Evolutionary conservation across 2,329 filamentous ascomycete genomes (phyloP).

Genomic region (Stagonosporopsis rhizophila): DNA sequence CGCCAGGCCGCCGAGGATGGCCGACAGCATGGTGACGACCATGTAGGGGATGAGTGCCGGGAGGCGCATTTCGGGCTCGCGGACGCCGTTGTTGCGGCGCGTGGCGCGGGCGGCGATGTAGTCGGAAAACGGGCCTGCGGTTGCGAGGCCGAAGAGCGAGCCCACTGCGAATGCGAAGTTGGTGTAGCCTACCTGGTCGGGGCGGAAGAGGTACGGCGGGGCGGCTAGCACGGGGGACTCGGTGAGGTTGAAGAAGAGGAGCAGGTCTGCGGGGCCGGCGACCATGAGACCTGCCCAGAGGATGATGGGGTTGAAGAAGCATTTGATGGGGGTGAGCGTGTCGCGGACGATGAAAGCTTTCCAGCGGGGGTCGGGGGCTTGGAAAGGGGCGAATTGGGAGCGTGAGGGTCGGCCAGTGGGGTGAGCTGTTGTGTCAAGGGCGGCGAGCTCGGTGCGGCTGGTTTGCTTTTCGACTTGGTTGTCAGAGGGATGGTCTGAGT

Average conservation of each 20-base stretch:
- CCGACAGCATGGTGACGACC: constrained; percentile 58
- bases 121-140: constrained; percentile 63
- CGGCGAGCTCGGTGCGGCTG: constrained; percentile 27
- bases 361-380: constrained; percentile 50
- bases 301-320: constrained; percentile 57
- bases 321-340: constrained; percentile 50
- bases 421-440: constrained; percentile 24
- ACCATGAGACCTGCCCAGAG: constrained; percentile 46
- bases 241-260: constrained; percentile 61
- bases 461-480: constrained; percentile 38
- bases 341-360: constrained; percentile 52
- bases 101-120: constrained; percentile 64
- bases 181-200: constrained; percentile 57
- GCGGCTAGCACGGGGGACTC: constrained; percentile 56
- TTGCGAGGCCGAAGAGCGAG: constrained; percentile 60
- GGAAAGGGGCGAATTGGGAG: constrained; percentile 49
- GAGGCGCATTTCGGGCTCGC: constrained; percentile 66
- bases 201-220: constrained; percentile 56
- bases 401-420: constrained; percentile 50
- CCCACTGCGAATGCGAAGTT: constrained; percentile 59
- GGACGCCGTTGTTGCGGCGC: constrained; percentile 60
- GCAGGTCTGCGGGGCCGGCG: constrained; percentile 49
- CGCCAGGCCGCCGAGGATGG: constrained; percentile 57
- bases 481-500: constrained; percentile 5
- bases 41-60: constrained; percentile 56